Percentiles rank a stretch among this genome's conserved stretches.
phyloP scores from a whole-genome alignment of 2,329 filamentous ascomycete genomes.

The Gaeumannomyces tritici region DNA sequence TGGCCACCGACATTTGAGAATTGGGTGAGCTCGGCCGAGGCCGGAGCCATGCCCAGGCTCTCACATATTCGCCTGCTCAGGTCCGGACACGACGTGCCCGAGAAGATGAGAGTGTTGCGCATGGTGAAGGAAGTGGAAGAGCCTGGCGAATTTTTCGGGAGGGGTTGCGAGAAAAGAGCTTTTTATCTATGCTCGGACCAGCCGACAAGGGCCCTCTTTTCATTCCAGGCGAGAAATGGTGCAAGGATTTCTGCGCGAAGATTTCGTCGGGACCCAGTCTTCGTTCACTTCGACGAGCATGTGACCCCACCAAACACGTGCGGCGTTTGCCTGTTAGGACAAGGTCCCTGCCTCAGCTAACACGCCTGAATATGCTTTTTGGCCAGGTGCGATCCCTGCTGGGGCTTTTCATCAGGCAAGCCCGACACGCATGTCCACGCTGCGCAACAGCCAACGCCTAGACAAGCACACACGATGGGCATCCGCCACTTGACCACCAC shows the following conservation, averaged over 20 bases:
- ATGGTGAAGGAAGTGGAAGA: constrained; percentile 7
- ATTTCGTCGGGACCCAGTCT: neutral
- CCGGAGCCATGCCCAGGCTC: constrained; percentile 56
- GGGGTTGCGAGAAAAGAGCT: constrained; percentile 6
- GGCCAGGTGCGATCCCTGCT: too few species aligned
- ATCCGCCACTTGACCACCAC: constrained; percentile 13
- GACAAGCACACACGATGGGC: constrained; percentile 11
- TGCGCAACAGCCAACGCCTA: neutral
- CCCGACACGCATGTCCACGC: too few species aligned
- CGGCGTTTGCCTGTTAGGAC: neutral
- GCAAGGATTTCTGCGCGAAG: neutral
- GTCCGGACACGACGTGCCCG: constrained; percentile 56
- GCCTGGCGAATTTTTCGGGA: constrained; percentile 4
- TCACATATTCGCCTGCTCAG: constrained; percentile 58
- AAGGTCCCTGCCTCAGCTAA: too few species aligned
- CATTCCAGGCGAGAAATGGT: too few species aligned
- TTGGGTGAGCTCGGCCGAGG: constrained; percentile 56
- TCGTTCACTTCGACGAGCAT: neutral
- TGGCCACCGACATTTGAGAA: constrained; percentile 49
- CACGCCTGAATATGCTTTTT: too few species aligned
- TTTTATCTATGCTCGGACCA: constrained; percentile 2
- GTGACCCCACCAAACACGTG: constrained; percentile 1
- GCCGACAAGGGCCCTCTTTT: neutral
- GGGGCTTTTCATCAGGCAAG: neutral
- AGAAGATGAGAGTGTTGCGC: constrained; percentile 54